A percentile compares a stretch with the other conserved stretches of the same genome.
Evolutionary conservation across 768 basidiomycete species (phyloP).

Genomic region (Albatrellus ellisii): DNA sequence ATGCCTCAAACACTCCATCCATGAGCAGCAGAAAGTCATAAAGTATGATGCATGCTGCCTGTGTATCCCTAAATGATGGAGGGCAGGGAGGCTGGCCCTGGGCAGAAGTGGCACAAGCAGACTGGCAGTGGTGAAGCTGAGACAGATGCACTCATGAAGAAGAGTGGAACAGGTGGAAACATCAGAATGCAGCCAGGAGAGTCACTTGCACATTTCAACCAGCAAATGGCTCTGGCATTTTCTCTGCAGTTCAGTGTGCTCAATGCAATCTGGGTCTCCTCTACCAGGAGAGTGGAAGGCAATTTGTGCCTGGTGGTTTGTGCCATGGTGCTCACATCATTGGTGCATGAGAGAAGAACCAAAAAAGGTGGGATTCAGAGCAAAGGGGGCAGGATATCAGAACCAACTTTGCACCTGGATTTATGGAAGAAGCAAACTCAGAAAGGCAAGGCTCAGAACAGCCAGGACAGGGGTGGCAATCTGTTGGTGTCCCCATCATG

Average conservation of each 20-base stretch:
- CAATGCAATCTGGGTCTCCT: neutral
- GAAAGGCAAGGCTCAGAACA: neutral
- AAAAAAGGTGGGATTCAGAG: constrained; percentile 24
- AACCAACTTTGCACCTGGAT: too few relatives aligned
- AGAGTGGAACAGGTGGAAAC: constrained; percentile 12
- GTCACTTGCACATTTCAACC: constrained; percentile 64
- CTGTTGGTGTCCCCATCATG: neutral
- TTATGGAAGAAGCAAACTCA: constrained; percentile 4
- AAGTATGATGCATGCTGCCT: constrained; percentile 18
- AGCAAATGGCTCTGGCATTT: constrained; percentile 28
- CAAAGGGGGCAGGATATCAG: too few relatives aligned
- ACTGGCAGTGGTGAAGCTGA: constrained; percentile 14
- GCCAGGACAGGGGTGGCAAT: neutral
- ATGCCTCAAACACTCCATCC: constrained; percentile 21
- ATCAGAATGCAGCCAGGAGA: constrained; percentile 52
- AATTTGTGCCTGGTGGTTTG: constrained; percentile 54
- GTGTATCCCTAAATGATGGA: constrained; percentile 19
- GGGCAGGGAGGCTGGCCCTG: constrained; percentile 18
- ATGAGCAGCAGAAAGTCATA: constrained; percentile 18
- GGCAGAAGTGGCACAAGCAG: constrained; percentile 20
- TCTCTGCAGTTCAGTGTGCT: neutral
- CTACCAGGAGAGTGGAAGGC: constrained; percentile 54
- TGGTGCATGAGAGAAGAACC: constrained; percentile 33
- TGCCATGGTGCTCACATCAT: constrained; percentile 44
- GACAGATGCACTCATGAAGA: constrained; percentile 18